Percentiles rank a stretch among this genome's conserved stretches.
phyloP scores from a whole-genome alignment of 1,284 basidiomycete genomes.

The Cutaneotrichosporon cavernicola region DNA sequence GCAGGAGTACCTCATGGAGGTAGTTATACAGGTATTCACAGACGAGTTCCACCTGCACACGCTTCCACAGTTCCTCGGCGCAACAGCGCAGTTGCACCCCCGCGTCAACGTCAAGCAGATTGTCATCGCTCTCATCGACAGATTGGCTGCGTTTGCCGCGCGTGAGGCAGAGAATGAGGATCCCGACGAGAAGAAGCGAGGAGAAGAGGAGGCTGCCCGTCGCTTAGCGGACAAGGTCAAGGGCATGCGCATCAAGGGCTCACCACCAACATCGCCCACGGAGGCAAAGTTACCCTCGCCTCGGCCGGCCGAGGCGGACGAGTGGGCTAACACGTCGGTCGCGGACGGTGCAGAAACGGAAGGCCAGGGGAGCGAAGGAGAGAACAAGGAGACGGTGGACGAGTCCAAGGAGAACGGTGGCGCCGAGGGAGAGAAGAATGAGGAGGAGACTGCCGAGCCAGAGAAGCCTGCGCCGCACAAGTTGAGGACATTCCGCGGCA shows the following conservation, averaged over 20 bases:
- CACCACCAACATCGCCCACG: constrained; percentile 15
- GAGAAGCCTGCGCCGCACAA: constrained; percentile 49
- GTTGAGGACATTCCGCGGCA: constrained; percentile 68
- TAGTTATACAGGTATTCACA: constrained; percentile 95
- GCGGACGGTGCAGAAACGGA: constrained; percentile 6
- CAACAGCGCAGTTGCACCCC: constrained; percentile 88
- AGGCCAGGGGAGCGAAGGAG: background rate
- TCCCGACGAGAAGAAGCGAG: constrained; percentile 82
- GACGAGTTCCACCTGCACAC: constrained; percentile 94
- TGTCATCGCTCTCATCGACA: constrained; percentile 91
- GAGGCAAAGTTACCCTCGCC: constrained; percentile 31
- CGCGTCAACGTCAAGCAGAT: constrained; percentile 97
- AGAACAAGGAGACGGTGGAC: background rate
- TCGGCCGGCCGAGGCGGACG: constrained; percentile 44
- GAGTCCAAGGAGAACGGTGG: constrained; percentile 24
- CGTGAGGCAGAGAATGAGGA: constrained; percentile 90
- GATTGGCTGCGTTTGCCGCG: constrained; percentile 89
- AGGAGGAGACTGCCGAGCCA: constrained; percentile 14
- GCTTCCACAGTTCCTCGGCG: constrained; percentile 85
- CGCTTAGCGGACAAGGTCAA: constrained; percentile 82
- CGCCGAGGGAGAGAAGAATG: constrained; percentile 15
- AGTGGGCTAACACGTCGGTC: constrained; percentile 33
- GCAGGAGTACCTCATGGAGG: constrained; percentile 97
- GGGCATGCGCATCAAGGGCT: constrained; percentile 55
- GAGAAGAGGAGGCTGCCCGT: constrained; percentile 84